Evolutionary conservation across 345 rosid genomes (phyloP), one percentile per base, ranked within the genome.

Genomic region (Eucalyptus tenuipes): DNA sequence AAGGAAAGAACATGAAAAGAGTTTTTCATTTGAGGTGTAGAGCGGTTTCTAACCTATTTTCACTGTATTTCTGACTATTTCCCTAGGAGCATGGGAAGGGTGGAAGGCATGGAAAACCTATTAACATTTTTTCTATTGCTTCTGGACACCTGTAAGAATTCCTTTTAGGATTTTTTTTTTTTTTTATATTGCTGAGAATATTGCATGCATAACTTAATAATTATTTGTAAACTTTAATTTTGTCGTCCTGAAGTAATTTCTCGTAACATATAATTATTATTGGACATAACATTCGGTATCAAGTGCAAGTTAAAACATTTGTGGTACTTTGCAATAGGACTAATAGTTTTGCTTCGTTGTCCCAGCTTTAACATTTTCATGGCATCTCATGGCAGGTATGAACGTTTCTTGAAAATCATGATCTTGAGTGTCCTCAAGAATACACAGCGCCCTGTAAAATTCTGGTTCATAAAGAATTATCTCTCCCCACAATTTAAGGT

Each of bases 401-500:
- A 98, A 90, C 97, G 99, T 45, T 98, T 98, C 92, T 95, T 94
- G 82, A 98, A 97, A 93, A 98, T 97, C 91, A 98, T 98, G 99
- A 98, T 98, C 90, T 93, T 98, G 61, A 97, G 97, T 90, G 99
- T 98, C 90, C 92, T 97, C 89, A 98, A 96, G 95, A 98, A 95
- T 92, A 97, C 99, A 49, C 49, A 79, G 80, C 99, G 99, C 57
- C 99, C 99, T 3, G 96, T 98, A 90, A 98, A 98, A 90, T 98
- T 98, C 94, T 98, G 99, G 99, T 98, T 98, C 92, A 98, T 98
- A 90, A 98, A 98, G 95, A 98, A 98, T 91, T 98, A 97, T 92
- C 98, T 98, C 85, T 97, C 99, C 86, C 99, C 99, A 88, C 99
- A 95, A 91, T 98, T 98, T 90, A 97, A 98, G 99, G 99, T 98